Evolutionary conservation across 768 basidiomycete genomes (phyloP).

Genomic region (Macrolepiota dolichaula): DNA sequence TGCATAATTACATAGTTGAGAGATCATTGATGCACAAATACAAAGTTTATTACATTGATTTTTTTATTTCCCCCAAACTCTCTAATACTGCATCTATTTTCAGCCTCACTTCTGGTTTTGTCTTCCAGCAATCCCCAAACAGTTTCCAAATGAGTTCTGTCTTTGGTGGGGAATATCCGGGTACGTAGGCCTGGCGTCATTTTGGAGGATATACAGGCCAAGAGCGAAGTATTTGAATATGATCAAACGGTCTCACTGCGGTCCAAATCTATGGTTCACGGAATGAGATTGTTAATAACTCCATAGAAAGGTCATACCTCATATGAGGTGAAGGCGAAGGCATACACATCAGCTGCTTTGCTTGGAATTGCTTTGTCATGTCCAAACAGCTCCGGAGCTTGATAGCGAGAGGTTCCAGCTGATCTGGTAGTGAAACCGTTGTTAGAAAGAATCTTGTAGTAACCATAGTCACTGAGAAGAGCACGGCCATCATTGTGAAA

Average conservation of each 20-base stretch:
- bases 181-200: not conserved
- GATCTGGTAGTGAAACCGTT: slow-evolving; percentile 1
- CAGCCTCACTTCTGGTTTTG: not conserved
- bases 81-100: not conserved
- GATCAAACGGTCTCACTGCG: not conserved
- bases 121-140: not conserved
- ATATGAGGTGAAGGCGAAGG: slow-evolving; percentile 13
- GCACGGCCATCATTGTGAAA: not conserved
- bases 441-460: not conserved
- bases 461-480: slow-evolving; percentile 4
- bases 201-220: not conserved
- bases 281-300: not conserved
- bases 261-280: not conserved
- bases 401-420: not conserved
- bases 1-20: too few relatives aligned
- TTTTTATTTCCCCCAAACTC: not conserved
- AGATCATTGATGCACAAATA: too few relatives aligned
- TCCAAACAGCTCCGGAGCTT: slow-evolving; percentile 4
- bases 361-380: not conserved
- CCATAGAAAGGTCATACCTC: slow-evolving; percentile 11
- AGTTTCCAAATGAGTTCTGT: not conserved
- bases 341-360: slow-evolving; percentile 18
- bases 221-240: not conserved
- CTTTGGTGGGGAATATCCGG: not conserved
- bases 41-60: not conserved